Evolutionary conservation across 306 rosid genomes (phyloP).

Genomic region (Castanea crenata): DNA sequence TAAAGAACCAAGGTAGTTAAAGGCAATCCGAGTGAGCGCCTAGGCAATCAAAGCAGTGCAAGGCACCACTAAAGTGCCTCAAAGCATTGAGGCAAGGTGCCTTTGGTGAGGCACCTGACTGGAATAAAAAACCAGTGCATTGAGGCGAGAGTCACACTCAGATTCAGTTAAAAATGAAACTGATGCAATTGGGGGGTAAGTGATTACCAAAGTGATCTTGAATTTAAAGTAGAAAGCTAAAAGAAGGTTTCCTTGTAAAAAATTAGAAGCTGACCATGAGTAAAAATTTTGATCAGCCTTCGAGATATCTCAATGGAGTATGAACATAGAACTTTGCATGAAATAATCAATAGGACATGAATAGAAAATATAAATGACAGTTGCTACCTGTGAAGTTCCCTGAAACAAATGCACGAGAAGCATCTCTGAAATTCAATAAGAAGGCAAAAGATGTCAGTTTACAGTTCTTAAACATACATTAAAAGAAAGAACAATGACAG

Average conservation of each 20-base stretch:
- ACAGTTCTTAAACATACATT: background rate
- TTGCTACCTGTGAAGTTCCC: constrained; percentile 92
- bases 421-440: constrained; percentile 59
- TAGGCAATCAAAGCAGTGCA: no score
- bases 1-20: no score
- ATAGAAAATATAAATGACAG: background rate
- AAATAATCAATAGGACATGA: background rate
- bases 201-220: background rate
- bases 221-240: background rate
- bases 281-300: background rate
- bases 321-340: background rate
- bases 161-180: no score
- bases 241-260: background rate
- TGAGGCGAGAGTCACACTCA: no score
- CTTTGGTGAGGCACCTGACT: no score
- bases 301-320: background rate
- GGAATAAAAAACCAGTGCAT: no score
- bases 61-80: no score
- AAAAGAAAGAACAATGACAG: background rate
- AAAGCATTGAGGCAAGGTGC: no score
- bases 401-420: constrained; percentile 96
- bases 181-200: background rate
- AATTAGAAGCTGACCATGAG: background rate
- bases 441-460: constrained; percentile 17
- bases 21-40: no score